Evolutionary conservation across 768 basidiomycete genomes (phyloP), one percentile per base, ranked within the genome.

Genomic region (Boletus coccyginus): DNA sequence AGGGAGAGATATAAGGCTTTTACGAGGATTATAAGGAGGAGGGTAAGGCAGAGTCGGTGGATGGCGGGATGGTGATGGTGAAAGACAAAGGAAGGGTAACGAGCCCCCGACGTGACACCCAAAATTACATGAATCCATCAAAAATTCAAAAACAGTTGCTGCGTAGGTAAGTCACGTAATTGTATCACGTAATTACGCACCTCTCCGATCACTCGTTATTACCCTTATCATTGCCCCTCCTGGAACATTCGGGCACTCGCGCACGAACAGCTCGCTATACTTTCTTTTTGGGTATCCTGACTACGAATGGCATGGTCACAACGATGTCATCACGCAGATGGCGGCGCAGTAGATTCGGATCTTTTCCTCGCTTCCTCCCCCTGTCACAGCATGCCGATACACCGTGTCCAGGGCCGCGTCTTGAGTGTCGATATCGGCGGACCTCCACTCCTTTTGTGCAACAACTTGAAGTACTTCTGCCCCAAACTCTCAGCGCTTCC

Each of bases 121-220:
- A 62, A 66, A 66, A 66, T 68, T 63, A 66, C 66, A 40, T 58
- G 59, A 56, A 59, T 56, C 58, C 68, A 70, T 70, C 68, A 70
- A 66, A 65, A 68, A 69, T 67, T 66, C 66, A 68, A 70, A 70
- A 70, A 55, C 53, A 60, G 59, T 66, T 66, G 57, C 68, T 66
- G 67, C 62, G 68, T 69, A 69, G 41, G 60, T 65, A 50, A 10
- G 56, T 62, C 61, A 67, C 63, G 66, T 70, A 70, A 70, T 57
- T 56, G n/a, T 42, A 64, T 68, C 35, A 62, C 62, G 53, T 69
- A 68, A 68, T 39, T 51, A 50, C 24, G 27, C 57, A 66, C 59
- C 46, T 64, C 50, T 46, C 66, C 66, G 67, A 68, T 68, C 64
- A 65, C 35, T 44, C 5, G 14, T 36, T 16, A 36, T 31, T 17